A percentile compares a stretch with the other conserved stretches of the same genome.
phyloP scores from a whole-genome alignment of 106 monocot species.

The Agapanthus africanus region DNA sequence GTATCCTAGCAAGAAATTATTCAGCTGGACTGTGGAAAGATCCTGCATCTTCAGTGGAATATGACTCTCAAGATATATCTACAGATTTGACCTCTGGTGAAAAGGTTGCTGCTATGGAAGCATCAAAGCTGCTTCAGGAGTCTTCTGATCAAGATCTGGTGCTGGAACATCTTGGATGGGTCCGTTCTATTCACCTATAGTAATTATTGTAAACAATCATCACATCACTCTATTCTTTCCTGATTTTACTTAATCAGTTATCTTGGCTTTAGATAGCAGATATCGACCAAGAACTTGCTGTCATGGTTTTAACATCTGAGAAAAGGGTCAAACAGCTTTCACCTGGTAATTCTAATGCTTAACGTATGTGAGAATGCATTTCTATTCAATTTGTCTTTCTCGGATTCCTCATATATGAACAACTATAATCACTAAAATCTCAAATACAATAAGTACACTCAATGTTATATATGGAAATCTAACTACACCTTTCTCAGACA shows the following conservation, averaged over 20 bases:
- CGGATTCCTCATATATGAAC: not conserved
- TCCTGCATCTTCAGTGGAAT: slow-evolving; percentile 12
- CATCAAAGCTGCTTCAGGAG: slow-evolving; percentile 83
- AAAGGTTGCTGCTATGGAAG: slow-evolving; percentile 73
- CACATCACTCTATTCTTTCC: too few relatives aligned
- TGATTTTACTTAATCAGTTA: not conserved
- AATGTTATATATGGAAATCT: too few relatives aligned
- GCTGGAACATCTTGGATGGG: slow-evolving; percentile 94
- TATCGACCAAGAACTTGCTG: slow-evolving; percentile 77
- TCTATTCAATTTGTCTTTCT: not conserved
- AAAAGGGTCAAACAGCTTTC: slow-evolving; percentile 62
- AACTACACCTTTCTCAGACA: too few relatives aligned
- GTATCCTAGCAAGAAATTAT: slow-evolving; percentile 73
- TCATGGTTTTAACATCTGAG: slow-evolving; percentile 79
- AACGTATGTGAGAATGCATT: not conserved
- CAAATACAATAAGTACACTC: too few relatives aligned
- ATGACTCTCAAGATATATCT: slow-evolving; percentile 14
- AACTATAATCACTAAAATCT: not conserved
- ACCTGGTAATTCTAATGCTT: slow-evolving; percentile 56
- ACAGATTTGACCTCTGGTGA: slow-evolving; percentile 28
- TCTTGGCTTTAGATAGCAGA: slow-evolving; percentile 68
- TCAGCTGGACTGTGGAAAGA: slow-evolving; percentile 76
- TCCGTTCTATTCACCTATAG: slow-evolving; percentile 23
- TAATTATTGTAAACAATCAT: not conserved
- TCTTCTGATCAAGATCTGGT: slow-evolving; percentile 81